A percentile compares a stretch with the other conserved stretches of the same genome.
phyloP scores from a whole-genome alignment of 2,329 filamentous ascomycete genomes.

The Canariomyces notabilis region DNA sequence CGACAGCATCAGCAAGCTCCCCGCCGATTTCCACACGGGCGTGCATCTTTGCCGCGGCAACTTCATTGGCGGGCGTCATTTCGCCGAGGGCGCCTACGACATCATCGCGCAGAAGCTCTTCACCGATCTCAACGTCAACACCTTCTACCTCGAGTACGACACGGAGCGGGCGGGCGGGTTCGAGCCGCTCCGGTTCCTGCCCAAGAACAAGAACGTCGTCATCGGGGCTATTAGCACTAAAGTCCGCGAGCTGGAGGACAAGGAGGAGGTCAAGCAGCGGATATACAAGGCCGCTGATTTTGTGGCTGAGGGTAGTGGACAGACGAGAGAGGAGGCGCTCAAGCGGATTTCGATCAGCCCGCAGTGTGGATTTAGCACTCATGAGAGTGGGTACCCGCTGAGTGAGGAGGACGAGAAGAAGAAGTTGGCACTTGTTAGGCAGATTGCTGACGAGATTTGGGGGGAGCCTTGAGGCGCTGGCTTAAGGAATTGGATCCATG shows the following conservation, averaged over 20 bases:
- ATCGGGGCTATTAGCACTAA: conserved; percentile 61
- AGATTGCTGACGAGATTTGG: conserved; percentile 72
- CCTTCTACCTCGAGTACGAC: conserved; percentile 67
- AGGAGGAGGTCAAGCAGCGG: conserved; percentile 57
- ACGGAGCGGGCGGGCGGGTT: conserved; percentile 61
- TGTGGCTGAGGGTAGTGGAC: conserved; percentile 61
- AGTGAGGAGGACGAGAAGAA: conserved; percentile 65
- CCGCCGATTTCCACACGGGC: conserved; percentile 67
- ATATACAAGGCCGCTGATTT: conserved; percentile 60
- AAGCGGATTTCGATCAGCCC: conserved; percentile 64
- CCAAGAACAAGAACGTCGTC: conserved; percentile 58
- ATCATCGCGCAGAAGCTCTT: conserved; percentile 63
- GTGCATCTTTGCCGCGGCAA: conserved; percentile 70
- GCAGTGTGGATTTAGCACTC: conserved; percentile 70
- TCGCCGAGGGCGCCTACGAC: conserved; percentile 63
- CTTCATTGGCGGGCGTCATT: conserved; percentile 61
- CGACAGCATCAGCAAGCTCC: conserved; percentile 58
- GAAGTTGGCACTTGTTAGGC: conserved; percentile 65
- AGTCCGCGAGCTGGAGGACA: conserved; percentile 56
- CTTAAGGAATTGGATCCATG: not conserved
- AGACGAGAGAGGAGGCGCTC: conserved; percentile 62
- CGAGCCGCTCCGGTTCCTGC: conserved; percentile 57
- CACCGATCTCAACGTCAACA: conserved; percentile 57
- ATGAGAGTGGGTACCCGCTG: conserved; percentile 67
- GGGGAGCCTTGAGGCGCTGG: conserved; percentile 33